A percentile compares a stretch with the other conserved stretches of the same genome.
phyloP scores from a whole-genome alignment of 495 filamentous ascomycete species.

The Tetracladium setigerum region DNA sequence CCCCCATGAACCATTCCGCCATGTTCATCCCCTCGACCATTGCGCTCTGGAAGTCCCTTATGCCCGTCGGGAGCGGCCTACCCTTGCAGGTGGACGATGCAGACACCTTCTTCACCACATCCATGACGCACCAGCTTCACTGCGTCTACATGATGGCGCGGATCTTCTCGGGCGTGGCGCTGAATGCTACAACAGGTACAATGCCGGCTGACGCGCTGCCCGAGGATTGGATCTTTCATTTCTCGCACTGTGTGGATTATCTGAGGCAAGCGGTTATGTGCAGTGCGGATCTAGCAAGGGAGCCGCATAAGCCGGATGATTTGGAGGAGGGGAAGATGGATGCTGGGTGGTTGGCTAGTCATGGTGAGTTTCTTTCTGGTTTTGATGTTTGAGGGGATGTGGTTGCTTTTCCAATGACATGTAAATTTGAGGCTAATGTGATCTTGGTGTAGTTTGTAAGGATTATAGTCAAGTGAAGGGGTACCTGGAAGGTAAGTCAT shows the following conservation, averaged over 20 bases:
- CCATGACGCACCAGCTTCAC: constrained; percentile 1
- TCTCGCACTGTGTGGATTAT: constrained; percentile 17
- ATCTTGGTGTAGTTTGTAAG: constrained; percentile 9
- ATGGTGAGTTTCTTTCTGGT: neutral
- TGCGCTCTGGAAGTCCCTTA: neutral
- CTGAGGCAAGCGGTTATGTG: constrained; percentile 17
- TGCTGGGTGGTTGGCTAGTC: constrained; percentile 4
- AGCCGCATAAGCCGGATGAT: constrained; percentile 4
- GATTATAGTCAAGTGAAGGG: constrained; percentile 9
- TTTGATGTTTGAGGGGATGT: neutral
- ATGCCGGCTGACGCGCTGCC: no score
- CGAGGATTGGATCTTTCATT: neutral
- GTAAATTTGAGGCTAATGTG: no score
- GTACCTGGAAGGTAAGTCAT: constrained; percentile 7
- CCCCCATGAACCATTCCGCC: neutral
- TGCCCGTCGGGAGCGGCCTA: constrained; percentile 2
- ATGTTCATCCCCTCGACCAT: neutral
- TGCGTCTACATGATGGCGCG: constrained; percentile 3
- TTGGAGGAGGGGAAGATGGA: constrained; percentile 3
- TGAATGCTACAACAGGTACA: neutral
- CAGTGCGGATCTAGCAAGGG: constrained; percentile 6
- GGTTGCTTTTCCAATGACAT: neutral
- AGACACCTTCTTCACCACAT: neutral
- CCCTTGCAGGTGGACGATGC: no score
- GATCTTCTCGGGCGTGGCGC: neutral